Percentiles rank a stretch among this genome's conserved stretches.
Conservation (phyloP, 495 filamentous ascomycete genomes). For the Penicillium argentinense region DNA sequence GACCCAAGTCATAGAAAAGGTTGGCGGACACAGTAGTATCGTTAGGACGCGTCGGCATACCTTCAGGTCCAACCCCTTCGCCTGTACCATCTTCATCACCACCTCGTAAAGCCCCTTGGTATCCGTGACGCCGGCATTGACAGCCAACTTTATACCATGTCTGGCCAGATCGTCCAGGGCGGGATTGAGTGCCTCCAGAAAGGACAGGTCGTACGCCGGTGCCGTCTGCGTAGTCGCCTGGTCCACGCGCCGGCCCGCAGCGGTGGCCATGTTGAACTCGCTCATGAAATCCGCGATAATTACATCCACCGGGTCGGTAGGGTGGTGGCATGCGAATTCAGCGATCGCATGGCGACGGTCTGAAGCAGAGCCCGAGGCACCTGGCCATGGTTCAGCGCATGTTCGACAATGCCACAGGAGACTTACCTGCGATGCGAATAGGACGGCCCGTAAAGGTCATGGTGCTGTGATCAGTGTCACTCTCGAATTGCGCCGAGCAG, state of each 20-base stretch:
- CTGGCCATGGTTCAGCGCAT: constrained; percentile 12
- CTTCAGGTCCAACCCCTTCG: constrained; percentile 46
- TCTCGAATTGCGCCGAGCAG: neutral
- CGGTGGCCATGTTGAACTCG: constrained; percentile 54
- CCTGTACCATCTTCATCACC: constrained; percentile 42
- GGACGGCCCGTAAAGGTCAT: constrained; percentile 21
- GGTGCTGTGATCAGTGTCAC: neutral
- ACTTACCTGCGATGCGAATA: constrained; percentile 26
- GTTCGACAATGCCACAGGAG: no score
- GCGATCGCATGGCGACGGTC: constrained; percentile 58
- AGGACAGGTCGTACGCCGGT: constrained; percentile 52
- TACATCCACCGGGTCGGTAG: constrained; percentile 52
- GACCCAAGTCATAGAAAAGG: no score
- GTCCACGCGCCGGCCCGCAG: constrained; percentile 44
- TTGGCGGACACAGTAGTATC: no score
- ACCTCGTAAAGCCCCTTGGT: constrained; percentile 47
- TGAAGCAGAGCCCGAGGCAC: constrained; percentile 54
- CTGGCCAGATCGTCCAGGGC: constrained; percentile 51
- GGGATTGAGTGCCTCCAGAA: constrained; percentile 53
- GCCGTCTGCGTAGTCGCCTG: constrained; percentile 8
- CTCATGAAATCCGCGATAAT: constrained; percentile 60
- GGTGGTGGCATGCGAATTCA: constrained; percentile 46
- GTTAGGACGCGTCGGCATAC: constrained; percentile 15
- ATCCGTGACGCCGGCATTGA: constrained; percentile 58
- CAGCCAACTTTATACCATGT: constrained; percentile 54